phyloP scores from a whole-genome alignment of 2,329 filamentous ascomycete genomes.

The Hypoxylon sp. region DNA sequence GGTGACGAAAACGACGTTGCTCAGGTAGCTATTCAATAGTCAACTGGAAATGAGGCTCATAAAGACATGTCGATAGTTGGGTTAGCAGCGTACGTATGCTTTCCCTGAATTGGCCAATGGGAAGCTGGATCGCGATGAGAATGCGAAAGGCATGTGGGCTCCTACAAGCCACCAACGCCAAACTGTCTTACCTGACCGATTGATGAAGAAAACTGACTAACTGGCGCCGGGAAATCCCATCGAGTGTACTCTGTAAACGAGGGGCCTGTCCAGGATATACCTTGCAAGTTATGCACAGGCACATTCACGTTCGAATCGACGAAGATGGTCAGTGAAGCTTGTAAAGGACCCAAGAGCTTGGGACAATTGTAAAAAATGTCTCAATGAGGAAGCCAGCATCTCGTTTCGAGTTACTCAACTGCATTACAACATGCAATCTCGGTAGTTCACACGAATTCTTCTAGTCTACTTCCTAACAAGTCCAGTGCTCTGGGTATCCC shows the following conservation, averaged over 20 bases:
- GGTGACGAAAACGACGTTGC: not conserved
- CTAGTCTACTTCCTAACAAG: slow-evolving; percentile 28
- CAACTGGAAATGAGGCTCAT: slow-evolving; percentile 26
- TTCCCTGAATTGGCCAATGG: slow-evolving; percentile 33
- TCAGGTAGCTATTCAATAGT: not conserved
- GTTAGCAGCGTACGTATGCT: slow-evolving; percentile 28
- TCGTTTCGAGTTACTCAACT: slow-evolving; percentile 34
- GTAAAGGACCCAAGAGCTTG: slow-evolving; percentile 38
- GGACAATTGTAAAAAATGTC: slow-evolving; percentile 32
- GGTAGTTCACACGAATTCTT: slow-evolving; percentile 32
- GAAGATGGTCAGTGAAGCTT: slow-evolving; percentile 13
- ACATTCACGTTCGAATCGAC: slow-evolving; percentile 16
- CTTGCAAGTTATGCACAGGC: slow-evolving; percentile 24
- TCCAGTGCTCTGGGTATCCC: slow-evolving; percentile 31
- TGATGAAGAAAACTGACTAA: slow-evolving; percentile 19
- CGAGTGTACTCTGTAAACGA: slow-evolving; percentile 15
- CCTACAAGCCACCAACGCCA: slow-evolving; percentile 21
- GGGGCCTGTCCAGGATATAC: slow-evolving; percentile 24
- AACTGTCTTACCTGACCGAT: slow-evolving; percentile 21
- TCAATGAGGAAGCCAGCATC: slow-evolving; percentile 22
- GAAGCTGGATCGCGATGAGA: not conserved
- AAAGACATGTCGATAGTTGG: slow-evolving; percentile 16
- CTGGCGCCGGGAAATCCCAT: slow-evolving; percentile 18
- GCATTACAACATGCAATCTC: slow-evolving; percentile 41
- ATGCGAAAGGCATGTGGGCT: slow-evolving; percentile 1